A percentile compares a stretch with the other conserved stretches of the same genome.
Evolutionary conservation across 164 flowering plant genomes (phyloP).

Genomic region (Vitis riparia): DNA sequence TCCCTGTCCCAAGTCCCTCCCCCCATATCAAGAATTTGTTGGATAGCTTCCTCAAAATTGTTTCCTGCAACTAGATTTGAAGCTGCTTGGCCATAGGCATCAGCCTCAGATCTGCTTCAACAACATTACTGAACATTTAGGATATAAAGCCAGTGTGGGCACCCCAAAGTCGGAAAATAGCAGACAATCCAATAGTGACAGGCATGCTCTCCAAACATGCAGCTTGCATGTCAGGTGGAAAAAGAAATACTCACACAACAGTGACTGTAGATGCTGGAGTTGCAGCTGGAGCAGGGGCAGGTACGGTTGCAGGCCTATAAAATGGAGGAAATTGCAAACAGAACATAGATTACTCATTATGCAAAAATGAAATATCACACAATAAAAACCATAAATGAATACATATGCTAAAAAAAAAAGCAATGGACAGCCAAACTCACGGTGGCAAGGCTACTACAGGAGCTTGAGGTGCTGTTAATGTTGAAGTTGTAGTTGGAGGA

Average conservation of each 20-base stretch:
- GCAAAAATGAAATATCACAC: background rate
- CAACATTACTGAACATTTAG: background rate
- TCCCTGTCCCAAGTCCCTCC: constrained; percentile 98
- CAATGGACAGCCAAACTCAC: constrained; percentile 35
- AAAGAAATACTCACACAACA: constrained; percentile 32
- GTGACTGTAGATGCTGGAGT: constrained; percentile 19
- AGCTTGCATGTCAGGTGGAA: background rate
- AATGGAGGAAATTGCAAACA: background rate
- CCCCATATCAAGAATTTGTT: constrained; percentile 92
- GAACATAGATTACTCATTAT: background rate
- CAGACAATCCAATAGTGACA: too few species aligned
- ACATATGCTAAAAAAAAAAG: background rate
- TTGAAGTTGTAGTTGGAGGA: constrained; percentile 35
- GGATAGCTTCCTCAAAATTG: constrained; percentile 64
- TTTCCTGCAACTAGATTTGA: constrained; percentile 87
- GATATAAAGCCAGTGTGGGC: background rate
- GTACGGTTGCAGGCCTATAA: constrained; percentile 37
- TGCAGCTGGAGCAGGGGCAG: constrained; percentile 22
- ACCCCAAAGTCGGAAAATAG: background rate
- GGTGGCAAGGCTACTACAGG: constrained; percentile 37
- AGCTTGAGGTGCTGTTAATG: constrained; percentile 40
- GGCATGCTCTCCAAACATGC: background rate
- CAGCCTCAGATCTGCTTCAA: constrained; percentile 44
- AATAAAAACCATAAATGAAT: background rate
- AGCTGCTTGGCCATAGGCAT: constrained; percentile 84